Conservation (phyloP, 768 basidiomycete genomes). For the Mycena crocata region DNA sequence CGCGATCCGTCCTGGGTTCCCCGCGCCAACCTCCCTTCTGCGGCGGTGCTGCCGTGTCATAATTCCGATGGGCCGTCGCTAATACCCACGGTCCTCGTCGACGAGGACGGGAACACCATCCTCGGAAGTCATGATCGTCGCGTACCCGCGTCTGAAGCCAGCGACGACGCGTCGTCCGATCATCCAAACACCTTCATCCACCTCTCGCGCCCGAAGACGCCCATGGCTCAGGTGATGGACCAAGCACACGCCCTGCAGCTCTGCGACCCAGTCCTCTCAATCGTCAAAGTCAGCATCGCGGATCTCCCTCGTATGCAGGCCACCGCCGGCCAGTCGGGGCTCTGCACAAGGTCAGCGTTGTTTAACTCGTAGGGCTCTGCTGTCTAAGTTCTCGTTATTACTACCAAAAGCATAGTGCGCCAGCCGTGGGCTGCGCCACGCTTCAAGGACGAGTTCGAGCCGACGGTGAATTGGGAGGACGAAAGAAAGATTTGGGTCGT, state of each 20-base stretch:
- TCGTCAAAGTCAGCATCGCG: constrained; percentile 27
- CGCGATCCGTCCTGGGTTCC: constrained; percentile 25
- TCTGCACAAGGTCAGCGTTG: too few species aligned
- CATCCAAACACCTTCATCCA: neutral
- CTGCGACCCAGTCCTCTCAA: constrained; percentile 32
- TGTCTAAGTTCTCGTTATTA: too few species aligned
- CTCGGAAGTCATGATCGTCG: constrained; percentile 18
- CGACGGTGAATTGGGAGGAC: constrained; percentile 16
- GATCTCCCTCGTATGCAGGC: constrained; percentile 36
- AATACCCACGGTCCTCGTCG: constrained; percentile 31
- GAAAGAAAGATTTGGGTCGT: constrained; percentile 29
- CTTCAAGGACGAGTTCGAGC: constrained; percentile 32
- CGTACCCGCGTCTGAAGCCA: neutral
- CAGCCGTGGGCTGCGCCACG: constrained; percentile 27
- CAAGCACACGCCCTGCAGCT: constrained; percentile 31
- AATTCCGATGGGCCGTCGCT: constrained; percentile 22
- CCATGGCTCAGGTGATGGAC: constrained; percentile 32
- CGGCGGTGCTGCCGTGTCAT: neutral
- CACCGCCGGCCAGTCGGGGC: constrained; percentile 33
- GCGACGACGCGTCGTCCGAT: constrained; percentile 17
- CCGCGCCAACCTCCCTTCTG: neutral
- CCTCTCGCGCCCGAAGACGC: constrained; percentile 18
- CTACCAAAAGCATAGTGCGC: constrained; percentile 34
- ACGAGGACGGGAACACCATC: constrained; percentile 33
- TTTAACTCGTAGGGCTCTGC: too few species aligned